phyloP scores from a whole-genome alignment of 306 rosid genomes.

The Casuarina equisetifolia region DNA sequence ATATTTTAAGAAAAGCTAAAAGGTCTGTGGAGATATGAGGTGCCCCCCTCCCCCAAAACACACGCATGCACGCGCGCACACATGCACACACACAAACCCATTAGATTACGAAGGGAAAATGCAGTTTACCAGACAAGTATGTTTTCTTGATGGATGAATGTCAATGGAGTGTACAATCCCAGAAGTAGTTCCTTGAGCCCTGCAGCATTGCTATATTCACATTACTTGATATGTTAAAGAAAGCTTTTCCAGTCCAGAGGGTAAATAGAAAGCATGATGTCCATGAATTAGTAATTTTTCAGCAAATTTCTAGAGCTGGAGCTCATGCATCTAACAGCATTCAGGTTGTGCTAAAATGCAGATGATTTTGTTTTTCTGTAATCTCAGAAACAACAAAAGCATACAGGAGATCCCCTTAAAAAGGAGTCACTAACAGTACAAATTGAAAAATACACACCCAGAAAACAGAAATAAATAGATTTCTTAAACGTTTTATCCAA shows the following conservation, averaged over 20 bases:
- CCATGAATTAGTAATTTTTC: background rate
- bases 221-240: background rate
- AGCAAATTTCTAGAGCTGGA: background rate
- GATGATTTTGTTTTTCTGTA: background rate
- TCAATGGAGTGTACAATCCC: conserved; percentile 91
- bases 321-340: background rate
- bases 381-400: background rate
- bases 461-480: background rate
- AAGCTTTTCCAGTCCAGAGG: background rate
- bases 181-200: conserved; percentile 58
- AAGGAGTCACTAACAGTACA: background rate
- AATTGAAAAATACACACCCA: background rate
- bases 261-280: background rate
- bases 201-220: conserved; percentile 39
- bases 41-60: background rate
- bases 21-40: background rate
- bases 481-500: background rate
- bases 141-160: conserved; percentile 88
- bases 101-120: background rate
- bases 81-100: background rate
- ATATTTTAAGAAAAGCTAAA: too few species aligned
- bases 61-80: too few species aligned
- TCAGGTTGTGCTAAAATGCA: background rate
- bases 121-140: conserved; percentile 74
- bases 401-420: background rate